phyloP scores from a whole-genome alignment of 2,329 filamentous ascomycete genomes.

The Xylariaceae sp. region DNA sequence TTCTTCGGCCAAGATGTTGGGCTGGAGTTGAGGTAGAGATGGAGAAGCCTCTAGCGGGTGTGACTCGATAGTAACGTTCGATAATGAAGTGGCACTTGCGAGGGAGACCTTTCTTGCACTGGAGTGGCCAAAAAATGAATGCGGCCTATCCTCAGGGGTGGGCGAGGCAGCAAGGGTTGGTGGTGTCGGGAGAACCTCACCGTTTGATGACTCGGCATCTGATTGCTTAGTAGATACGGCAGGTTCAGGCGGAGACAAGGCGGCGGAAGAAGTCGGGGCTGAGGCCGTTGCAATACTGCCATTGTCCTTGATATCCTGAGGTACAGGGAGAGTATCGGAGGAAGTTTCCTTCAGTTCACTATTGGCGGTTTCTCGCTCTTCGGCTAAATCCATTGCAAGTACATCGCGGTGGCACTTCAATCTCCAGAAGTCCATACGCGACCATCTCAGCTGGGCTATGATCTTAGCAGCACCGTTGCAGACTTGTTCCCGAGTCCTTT shows the following conservation, averaged over 20 bases:
- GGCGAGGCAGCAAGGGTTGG: slow-evolving; percentile 37
- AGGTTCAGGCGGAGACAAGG: slow-evolving; percentile 30
- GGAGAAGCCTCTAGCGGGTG: slow-evolving; percentile 31
- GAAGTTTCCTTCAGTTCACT: slow-evolving; percentile 28
- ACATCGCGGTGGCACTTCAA: slow-evolving; percentile 89
- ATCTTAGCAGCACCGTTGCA: slow-evolving; percentile 79
- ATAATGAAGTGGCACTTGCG: slow-evolving; percentile 40
- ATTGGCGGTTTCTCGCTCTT: slow-evolving; percentile 52
- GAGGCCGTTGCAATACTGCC: slow-evolving; percentile 32
- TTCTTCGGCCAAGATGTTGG: slow-evolving; percentile 31
- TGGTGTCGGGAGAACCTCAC: slow-evolving; percentile 46
- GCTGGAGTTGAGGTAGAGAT: slow-evolving; percentile 30
- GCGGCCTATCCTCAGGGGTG: slow-evolving; percentile 39
- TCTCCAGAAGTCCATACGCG: slow-evolving; percentile 88
- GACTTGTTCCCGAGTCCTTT: slow-evolving; percentile 81
- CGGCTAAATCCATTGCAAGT: slow-evolving; percentile 74
- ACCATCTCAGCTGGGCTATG: slow-evolving; percentile 87
- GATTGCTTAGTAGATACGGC: slow-evolving; percentile 29
- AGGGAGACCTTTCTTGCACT: slow-evolving; percentile 38
- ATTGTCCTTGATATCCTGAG: slow-evolving; percentile 35
- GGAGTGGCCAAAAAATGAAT: slow-evolving; percentile 32
- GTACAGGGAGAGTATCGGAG: slow-evolving; percentile 17
- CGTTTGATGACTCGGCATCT: slow-evolving; percentile 36
- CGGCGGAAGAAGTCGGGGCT: slow-evolving; percentile 34
- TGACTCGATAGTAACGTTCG: slow-evolving; percentile 30